Base-by-base conservation (phyloP, 768 basidiomycete species). In the Amanita rimosa region DNA sequence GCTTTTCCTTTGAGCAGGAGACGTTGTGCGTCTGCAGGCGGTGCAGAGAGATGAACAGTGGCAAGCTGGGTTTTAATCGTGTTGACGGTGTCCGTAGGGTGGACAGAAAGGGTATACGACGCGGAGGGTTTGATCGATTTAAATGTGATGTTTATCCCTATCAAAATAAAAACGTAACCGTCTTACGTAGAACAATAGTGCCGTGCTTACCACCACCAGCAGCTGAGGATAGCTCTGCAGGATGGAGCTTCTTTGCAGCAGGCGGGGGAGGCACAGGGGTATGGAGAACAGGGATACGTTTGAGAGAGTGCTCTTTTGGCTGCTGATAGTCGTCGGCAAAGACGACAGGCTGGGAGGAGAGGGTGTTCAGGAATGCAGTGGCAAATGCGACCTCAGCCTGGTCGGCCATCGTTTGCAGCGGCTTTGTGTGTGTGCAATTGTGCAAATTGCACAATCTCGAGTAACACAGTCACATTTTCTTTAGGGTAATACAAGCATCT, bases 1-100 rank as follows among this genome's bases (percentile, higher is more conserved):
- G 85, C 92, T 64, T 99, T 99, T 49, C 96, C 96, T 66, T 94
- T 97, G 46, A 96, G 72, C 9, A 99, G 71, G 13, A 97, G 76
- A 3, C 96, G 73, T 64, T 96, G 94, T 26, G 75, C 72, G 60
- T 90, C 83, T 39, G 81, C 76, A 7, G 85, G 77, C 0, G 93
- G 93, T 0, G 89, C 88, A 43, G 69, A 67, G 24, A 79, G 68
- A 55, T 81, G 70, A 1, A 77, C 60, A 14, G 1, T n/a, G 11
- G 83, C 76, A 50, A 98, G 79, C 53, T 79, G 79, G 2, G 73
- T 59, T 64, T 98, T 99, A 63, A 97, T 79, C 39, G 79, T 62
- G 36, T 76, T 66, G 65, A 99, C 79, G 44, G 91, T 77, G 62
- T 96, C 90, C n/a, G 90, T 84, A 31, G 79, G 76, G 42, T 82